Percentiles rank a stretch among this genome's conserved stretches.
These are phyloP conservation scores for Sporothrix globosa DNA, from an alignment of 2,329 filamentous ascomycete genomes.

Conservation along the genomic window DNA sequence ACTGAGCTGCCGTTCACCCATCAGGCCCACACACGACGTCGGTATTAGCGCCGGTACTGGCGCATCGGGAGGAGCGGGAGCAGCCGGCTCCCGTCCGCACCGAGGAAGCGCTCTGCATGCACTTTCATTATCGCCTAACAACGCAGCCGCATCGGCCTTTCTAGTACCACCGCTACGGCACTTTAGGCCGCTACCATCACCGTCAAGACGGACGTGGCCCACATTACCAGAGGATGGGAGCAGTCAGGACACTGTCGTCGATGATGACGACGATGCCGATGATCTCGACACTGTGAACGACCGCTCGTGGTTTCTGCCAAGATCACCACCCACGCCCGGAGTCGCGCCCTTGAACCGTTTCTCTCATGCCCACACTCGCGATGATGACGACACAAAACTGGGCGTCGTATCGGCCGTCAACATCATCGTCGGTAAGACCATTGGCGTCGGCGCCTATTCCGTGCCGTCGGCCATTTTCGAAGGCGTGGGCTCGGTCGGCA, in stretches of 20 bases:
- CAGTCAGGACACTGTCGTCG: slow-evolving; percentile 28
- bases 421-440: slow-evolving; percentile 46
- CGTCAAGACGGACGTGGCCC: slow-evolving; percentile 18
- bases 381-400: slow-evolving; percentile 41
- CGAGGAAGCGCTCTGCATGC: not conserved
- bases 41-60: not conserved
- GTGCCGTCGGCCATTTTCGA: slow-evolving; percentile 61
- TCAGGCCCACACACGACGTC: slow-evolving; percentile 37
- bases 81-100: slow-evolving; percentile 11
- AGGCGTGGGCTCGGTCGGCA: slow-evolving; percentile 58
- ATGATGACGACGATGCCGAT: slow-evolving; percentile 34
- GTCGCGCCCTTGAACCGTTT: slow-evolving; percentile 13
- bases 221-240: slow-evolving; percentile 25
- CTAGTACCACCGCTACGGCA: slow-evolving; percentile 37
- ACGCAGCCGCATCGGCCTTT: slow-evolving; percentile 33
- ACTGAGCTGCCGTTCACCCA: slow-evolving; percentile 43
- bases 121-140: not conserved
- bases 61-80: slow-evolving; percentile 25
- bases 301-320: slow-evolving; percentile 37
- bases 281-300: slow-evolving; percentile 28
- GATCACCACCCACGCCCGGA: slow-evolving; percentile 34
- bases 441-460: slow-evolving; percentile 55
- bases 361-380: not conserved
- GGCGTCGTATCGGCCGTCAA: slow-evolving; percentile 46
- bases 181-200: slow-evolving; percentile 33